A percentile compares a stretch with the other conserved stretches of the same genome.
Evolutionary conservation across 345 rosid species (phyloP).

Genomic region (Salix purpurea): DNA sequence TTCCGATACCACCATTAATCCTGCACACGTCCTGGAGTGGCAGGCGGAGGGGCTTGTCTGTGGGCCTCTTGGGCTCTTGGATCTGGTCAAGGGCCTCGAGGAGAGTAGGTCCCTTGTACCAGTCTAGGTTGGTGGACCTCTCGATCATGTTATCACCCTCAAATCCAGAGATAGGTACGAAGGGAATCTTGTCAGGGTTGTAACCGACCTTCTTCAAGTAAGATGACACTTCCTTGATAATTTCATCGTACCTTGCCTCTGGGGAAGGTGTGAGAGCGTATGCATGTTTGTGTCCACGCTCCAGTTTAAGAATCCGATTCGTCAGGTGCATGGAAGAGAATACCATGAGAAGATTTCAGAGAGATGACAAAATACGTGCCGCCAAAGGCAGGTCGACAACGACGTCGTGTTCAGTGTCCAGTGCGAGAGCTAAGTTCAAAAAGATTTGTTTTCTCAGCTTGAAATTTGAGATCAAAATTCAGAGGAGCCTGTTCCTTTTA

Average conservation of each 20-base stretch:
- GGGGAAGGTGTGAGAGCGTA: not conserved
- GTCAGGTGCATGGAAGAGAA: not conserved
- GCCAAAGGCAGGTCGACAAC: not conserved
- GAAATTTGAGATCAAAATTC: too few relatives aligned
- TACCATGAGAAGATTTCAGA: not conserved
- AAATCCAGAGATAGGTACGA: slow-evolving; percentile 15
- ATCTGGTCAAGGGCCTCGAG: slow-evolving; percentile 37
- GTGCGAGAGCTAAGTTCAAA: not conserved
- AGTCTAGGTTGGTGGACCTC: slow-evolving; percentile 43
- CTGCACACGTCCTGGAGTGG: slow-evolving; percentile 62
- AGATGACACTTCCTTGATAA: slow-evolving; percentile 11
- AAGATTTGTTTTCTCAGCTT: too few relatives aligned
- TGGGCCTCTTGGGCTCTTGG: slow-evolving; percentile 39
- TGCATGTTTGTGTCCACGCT: not conserved
- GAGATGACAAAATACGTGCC: not conserved
- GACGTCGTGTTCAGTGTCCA: not conserved
- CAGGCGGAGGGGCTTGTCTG: slow-evolving; percentile 49
- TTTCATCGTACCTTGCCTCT: slow-evolving; percentile 7
- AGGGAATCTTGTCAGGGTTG: slow-evolving; percentile 10
- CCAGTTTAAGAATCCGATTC: not conserved
- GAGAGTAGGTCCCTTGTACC: slow-evolving; percentile 48
- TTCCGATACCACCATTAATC: slow-evolving; percentile 55
- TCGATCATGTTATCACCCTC: slow-evolving; percentile 48
- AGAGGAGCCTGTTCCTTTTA: too few relatives aligned
- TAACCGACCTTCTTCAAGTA: slow-evolving; percentile 12